Percentiles rank a stretch among this genome's conserved stretches.
Conservation (phyloP, 306 rosid species). For the Myrica gale region DNA sequence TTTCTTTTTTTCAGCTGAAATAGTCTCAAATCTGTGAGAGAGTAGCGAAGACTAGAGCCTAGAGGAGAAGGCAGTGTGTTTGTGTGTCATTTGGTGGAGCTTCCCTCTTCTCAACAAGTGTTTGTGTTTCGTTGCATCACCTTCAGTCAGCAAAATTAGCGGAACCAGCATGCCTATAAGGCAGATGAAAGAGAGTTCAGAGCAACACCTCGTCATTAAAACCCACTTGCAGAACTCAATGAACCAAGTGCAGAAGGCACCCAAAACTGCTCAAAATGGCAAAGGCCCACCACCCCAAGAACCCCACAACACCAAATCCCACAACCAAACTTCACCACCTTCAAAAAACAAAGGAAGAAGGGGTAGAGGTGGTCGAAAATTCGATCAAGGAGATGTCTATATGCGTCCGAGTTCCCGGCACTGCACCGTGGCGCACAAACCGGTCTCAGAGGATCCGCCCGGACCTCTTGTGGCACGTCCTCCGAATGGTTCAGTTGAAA, state of each 20-base stretch:
- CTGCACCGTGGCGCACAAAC: slow-evolving; percentile 49
- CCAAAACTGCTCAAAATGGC: slow-evolving; percentile 73
- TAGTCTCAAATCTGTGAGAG: slow-evolving; percentile 37
- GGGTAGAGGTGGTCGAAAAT: slow-evolving; percentile 76
- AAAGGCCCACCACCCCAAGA: slow-evolving; percentile 71
- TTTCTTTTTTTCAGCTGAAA: slow-evolving; percentile 36
- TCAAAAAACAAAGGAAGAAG: slow-evolving; percentile 72
- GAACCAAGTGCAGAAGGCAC: slow-evolving; percentile 57
- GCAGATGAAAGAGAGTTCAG: slow-evolving; percentile 91
- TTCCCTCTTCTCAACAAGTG: slow-evolving; percentile 27
- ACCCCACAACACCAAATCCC: slow-evolving; percentile 38
- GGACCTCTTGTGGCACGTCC: slow-evolving; percentile 29
- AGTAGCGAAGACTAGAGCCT: slow-evolving; percentile 40
- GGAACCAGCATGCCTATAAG: slow-evolving; percentile 73
- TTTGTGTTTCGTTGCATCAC: slow-evolving; percentile 18
- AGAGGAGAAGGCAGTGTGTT: slow-evolving; percentile 25
- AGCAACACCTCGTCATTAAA: slow-evolving; percentile 91
- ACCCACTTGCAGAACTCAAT: slow-evolving; percentile 68
- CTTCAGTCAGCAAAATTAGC: slow-evolving; percentile 23
- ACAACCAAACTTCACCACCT: slow-evolving; percentile 60
- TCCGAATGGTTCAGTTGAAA: slow-evolving; percentile 40
- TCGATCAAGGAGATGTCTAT: slow-evolving; percentile 75
- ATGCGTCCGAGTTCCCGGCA: slow-evolving; percentile 85
- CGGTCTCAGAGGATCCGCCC: slow-evolving; percentile 25
- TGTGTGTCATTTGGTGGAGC: slow-evolving; percentile 37